phyloP scores from a whole-genome alignment of 1,284 basidiomycete species.

The Fomitopsis palustris region DNA sequence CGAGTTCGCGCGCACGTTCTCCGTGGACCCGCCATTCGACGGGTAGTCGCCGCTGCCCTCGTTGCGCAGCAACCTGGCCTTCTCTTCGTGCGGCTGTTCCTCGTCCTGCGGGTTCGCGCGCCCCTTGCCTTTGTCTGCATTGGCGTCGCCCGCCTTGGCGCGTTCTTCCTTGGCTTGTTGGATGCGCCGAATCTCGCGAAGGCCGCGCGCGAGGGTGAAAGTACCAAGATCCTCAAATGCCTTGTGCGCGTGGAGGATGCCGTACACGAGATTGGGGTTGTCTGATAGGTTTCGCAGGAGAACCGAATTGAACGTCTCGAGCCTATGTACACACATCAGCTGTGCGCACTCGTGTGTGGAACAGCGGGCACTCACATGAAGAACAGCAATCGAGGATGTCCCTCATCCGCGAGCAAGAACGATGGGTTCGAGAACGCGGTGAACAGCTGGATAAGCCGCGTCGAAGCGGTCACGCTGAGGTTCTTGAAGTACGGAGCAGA shows the following conservation, averaged over 20 bases:
- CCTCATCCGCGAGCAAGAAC: constrained; percentile 91
- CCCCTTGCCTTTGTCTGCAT: constrained; percentile 27
- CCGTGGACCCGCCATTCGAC: constrained; percentile 25
- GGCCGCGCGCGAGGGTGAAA: constrained; percentile 79
- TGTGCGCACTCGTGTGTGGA: not conserved
- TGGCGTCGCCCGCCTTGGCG: constrained; percentile 34
- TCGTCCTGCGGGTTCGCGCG: constrained; percentile 20
- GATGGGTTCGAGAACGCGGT: constrained; percentile 85
- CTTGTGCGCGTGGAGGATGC: constrained; percentile 78
- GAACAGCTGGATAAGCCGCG: constrained; percentile 83
- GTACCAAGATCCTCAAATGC: constrained; percentile 85
- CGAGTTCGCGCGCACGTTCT: constrained; percentile 15
- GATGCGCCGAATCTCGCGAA: constrained; percentile 79
- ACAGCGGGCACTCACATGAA: constrained; percentile 59
- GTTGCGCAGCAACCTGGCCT: constrained; percentile 54
- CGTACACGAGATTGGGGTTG: constrained; percentile 88
- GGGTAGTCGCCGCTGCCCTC: constrained; percentile 31
- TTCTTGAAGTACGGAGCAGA: constrained; percentile 83
- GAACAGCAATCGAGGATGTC: constrained; percentile 88
- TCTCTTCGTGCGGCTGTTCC: constrained; percentile 50
- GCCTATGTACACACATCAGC: constrained; percentile 40
- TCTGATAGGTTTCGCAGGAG: constrained; percentile 68
- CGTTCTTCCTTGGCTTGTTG: constrained; percentile 73
- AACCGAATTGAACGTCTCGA: constrained; percentile 89
- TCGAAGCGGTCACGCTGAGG: constrained; percentile 78